Evolutionary conservation across 371 early-diverging fungal genomes (phyloP).

Genomic region (Choanephora cucurbitarum): DNA sequence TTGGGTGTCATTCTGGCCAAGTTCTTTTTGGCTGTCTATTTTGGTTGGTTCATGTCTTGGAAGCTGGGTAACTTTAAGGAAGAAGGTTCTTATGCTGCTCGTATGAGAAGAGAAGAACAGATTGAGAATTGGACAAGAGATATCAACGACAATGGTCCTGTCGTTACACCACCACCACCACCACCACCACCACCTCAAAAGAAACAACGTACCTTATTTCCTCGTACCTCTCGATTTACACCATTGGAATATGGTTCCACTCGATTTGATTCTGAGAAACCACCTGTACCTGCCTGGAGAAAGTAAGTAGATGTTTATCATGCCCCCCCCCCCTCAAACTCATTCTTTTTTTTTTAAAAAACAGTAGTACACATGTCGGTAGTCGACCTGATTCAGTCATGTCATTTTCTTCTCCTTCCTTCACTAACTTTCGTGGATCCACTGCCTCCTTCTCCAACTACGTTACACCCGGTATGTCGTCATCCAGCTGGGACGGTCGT

Average conservation of each 20-base stretch:
- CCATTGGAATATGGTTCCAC: conserved; percentile 40
- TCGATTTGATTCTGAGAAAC: conserved; percentile 38
- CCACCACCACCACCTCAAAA: conserved; percentile 1
- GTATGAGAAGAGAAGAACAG: conserved; percentile 56
- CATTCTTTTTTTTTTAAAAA: no score
- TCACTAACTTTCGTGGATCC: conserved; percentile 14
- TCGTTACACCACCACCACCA: conserved; percentile 13
- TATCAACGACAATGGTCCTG: conserved; percentile 42
- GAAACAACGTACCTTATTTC: conserved; percentile 35
- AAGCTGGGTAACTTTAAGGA: conserved; percentile 60
- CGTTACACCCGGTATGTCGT: conserved; percentile 10
- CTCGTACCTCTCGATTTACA: conserved; percentile 43
- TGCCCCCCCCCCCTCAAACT: no score
- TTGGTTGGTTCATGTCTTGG: conserved; percentile 73
- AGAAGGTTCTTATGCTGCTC: conserved; percentile 52
- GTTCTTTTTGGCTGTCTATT: conserved; percentile 73
- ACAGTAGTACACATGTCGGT: neutral
- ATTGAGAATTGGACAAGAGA: conserved; percentile 64
- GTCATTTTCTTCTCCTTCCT: conserved; percentile 11
- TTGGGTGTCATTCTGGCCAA: conserved; percentile 66
- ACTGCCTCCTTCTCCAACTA: conserved; percentile 12
- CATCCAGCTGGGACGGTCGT: conserved; percentile 25
- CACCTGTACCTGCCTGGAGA: conserved; percentile 45
- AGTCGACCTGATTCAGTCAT: conserved; percentile 12
- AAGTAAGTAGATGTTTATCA: no score